Evolutionary conservation across 1,284 basidiomycete species (phyloP), one percentile per base, ranked within the genome.

Genomic region (Meripilus lineatus): DNA sequence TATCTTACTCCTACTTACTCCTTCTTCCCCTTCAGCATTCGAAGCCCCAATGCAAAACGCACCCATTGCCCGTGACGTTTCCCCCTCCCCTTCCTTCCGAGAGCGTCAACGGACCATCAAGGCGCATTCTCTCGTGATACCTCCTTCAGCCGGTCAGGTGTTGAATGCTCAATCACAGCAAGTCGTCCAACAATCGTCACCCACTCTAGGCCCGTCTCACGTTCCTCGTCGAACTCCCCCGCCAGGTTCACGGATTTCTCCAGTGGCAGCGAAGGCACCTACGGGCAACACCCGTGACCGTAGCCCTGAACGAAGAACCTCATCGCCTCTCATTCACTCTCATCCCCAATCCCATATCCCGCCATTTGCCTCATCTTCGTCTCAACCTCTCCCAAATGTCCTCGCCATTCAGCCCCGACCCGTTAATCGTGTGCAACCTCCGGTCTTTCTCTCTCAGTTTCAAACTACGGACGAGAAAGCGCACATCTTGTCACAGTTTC

Each of bases 11-110:
- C n/a, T 10, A 30, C 28, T 10, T 30, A n/a, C 28, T n/a, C n/a
- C 28, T 30, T 30, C n/a, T 8, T 30, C n/a, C 10, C 28, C 28
- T 10, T 30, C n/a, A 30, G 28, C 10, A 30, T n/a, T n/a, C n/a
- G n/a, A 42, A 63, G 59, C 58, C 50, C 53, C 58, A 34, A 60
- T 60, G 53, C 72, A 74, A 57, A 72, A 65, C 58, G 74, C 73
- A 11, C 28, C 28, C n/a, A 42, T 38, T n/a, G 66, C 72, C 32
- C 73, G 82, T 45, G 83, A 87, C 55, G 70, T 74, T 52, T 84
- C 84, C 25, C 79, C 78, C 30, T 85, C 84, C 2, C 84, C 84
- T 28, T 71, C 77, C 22, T 69, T 75, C 56, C 74, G 75, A 41
- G 77, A 83, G 49, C 70, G 78, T 53, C 71, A 73, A 49, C 71